Conservation (phyloP, 805 yeast genomes). For the Yarrowia divulgata region DNA sequence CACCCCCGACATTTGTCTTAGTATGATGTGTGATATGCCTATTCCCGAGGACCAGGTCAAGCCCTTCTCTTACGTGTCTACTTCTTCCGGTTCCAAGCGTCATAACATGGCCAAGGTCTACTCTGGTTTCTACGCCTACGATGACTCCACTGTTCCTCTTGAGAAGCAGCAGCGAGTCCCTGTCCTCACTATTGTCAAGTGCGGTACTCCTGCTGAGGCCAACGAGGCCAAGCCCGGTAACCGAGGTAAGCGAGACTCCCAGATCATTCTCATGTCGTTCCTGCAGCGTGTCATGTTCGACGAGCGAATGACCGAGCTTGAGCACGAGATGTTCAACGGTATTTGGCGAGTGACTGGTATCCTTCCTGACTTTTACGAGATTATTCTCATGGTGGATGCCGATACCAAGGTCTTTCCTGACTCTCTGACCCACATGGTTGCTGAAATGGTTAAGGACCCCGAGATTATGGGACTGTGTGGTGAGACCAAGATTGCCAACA, state of each 20-base stretch:
- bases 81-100: constrained; percentile 90
- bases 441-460: constrained; percentile 87
- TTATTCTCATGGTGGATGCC: constrained; percentile 91
- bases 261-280: constrained; percentile 88
- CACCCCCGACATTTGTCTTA: constrained; percentile 89
- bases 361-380: constrained; percentile 81
- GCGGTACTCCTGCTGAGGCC: constrained; percentile 88
- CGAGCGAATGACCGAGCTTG: constrained; percentile 93
- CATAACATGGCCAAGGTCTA: constrained; percentile 98
- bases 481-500: constrained; percentile 90
- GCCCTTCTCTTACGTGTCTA: constrained; percentile 91
- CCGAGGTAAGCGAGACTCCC: constrained; percentile 96
- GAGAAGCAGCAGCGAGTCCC: constrained; percentile 87
- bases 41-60: constrained; percentile 75
- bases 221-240: constrained; percentile 83
- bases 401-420: constrained; percentile 90
- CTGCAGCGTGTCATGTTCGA: constrained; percentile 86
- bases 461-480: constrained; percentile 93
- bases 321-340: constrained; percentile 73
- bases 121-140: constrained; percentile 90
- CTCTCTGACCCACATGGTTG: constrained; percentile 85
- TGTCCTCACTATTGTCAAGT: constrained; percentile 74
- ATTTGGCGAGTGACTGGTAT: constrained; percentile 87
- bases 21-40: constrained; percentile 83
- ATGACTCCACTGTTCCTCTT: constrained; percentile 72